Evolutionary conservation across 1,284 basidiomycete genomes (phyloP).

Genomic region (Malassezia dermatis): DNA sequence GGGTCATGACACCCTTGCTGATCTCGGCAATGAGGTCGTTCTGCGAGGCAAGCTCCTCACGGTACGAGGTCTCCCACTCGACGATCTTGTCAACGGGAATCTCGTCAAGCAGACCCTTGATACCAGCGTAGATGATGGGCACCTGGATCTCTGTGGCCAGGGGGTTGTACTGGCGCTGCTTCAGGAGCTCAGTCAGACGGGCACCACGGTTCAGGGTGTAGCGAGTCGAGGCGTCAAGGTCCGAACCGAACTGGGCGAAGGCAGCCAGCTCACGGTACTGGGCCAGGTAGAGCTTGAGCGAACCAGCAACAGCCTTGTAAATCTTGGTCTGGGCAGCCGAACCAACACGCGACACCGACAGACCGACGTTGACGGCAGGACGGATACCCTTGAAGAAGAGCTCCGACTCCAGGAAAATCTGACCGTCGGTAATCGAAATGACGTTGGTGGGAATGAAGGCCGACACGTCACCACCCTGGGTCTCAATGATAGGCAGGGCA

Average conservation of each 20-base stretch:
- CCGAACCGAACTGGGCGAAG: slow-evolving; percentile 98
- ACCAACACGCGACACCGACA: slow-evolving; percentile 98
- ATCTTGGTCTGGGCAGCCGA: slow-evolving; percentile 91
- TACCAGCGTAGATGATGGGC: slow-evolving; percentile 97
- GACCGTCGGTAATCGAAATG: slow-evolving; percentile 47
- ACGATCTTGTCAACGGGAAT: slow-evolving; percentile 90
- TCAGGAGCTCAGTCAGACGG: slow-evolving; percentile 94
- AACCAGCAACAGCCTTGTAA: slow-evolving; percentile 92
- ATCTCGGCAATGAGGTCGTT: slow-evolving; percentile 55
- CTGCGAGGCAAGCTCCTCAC: slow-evolving; percentile 55
- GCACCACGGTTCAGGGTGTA: slow-evolving; percentile 80
- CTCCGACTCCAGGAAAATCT: slow-evolving; percentile 47
- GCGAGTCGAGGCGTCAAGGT: slow-evolving; percentile 91
- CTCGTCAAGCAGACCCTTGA: slow-evolving; percentile 63
- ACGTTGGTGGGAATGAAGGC: slow-evolving; percentile 55
- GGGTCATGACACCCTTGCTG: slow-evolving; percentile 67
- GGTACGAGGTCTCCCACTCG: slow-evolving; percentile 84
- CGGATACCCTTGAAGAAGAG: slow-evolving; percentile 99
- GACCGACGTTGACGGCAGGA: slow-evolving; percentile 99
- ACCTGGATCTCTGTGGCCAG: slow-evolving; percentile 83
- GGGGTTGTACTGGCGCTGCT: slow-evolving; percentile 82
- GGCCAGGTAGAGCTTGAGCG: slow-evolving; percentile 96
- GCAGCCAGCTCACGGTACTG: slow-evolving; percentile 99
- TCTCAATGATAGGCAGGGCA: slow-evolving; percentile 98
- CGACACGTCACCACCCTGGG: slow-evolving; percentile 99